These are phyloP conservation scores for Cyclotella baltica DNA, from an alignment of 108 stramenopile species.

Conservation along the genomic window DNA sequence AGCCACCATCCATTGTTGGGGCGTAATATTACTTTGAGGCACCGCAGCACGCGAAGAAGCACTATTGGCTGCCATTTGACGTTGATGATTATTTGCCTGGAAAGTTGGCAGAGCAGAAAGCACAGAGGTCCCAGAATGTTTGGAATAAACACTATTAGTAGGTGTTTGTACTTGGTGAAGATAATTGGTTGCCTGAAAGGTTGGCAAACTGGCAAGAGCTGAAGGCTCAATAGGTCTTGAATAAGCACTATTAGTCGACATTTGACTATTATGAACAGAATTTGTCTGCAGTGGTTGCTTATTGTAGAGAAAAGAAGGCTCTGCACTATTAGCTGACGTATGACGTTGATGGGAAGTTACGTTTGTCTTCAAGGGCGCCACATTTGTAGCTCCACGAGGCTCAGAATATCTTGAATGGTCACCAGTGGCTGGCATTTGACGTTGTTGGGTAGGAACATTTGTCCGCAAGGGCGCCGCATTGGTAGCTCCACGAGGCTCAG, in stretches of 20 bases:
- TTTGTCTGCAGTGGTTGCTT: no score
- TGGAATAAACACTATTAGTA: no score
- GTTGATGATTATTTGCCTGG: no score
- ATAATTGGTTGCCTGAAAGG: background rate
- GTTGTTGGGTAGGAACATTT: no score
- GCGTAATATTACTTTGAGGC: background rate
- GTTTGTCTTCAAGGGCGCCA: background rate
- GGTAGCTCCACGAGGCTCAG: background rate
- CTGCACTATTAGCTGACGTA: no score
- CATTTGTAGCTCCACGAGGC: background rate
- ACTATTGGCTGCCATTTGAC: no score
- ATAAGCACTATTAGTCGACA: background rate
- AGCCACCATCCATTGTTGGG: constrained; percentile 3
- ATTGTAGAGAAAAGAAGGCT: no score
- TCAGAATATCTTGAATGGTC: no score
- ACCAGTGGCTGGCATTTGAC: no score
- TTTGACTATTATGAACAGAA: no score
- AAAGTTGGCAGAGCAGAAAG: no score
- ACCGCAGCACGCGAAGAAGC: background rate
- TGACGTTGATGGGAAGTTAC: background rate
- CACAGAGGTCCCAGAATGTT: no score
- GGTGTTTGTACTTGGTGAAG: background rate
- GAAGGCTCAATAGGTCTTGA: background rate
- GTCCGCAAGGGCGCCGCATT: background rate
- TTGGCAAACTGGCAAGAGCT: background rate